Percentiles rank a stretch among this genome's conserved stretches.
These are phyloP conservation scores for Ricinus communis DNA, from an alignment of 345 rosid species.

Conservation along the genomic window DNA sequence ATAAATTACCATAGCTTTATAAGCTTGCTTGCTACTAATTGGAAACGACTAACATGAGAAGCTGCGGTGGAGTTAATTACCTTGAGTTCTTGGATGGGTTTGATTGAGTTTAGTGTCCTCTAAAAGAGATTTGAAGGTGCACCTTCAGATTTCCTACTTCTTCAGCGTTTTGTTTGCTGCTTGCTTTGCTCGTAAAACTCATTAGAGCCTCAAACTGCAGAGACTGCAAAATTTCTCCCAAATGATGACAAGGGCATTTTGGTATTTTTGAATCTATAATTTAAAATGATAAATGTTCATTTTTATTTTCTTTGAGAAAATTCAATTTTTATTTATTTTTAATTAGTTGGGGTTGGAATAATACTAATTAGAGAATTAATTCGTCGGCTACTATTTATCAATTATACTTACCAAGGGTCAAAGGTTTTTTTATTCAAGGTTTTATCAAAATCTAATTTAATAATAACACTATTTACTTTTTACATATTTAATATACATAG, in stretches of 20 bases:
- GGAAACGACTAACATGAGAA: not conserved
- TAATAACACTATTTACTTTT: no score
- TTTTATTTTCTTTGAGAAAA: no score
- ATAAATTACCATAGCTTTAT: not conserved
- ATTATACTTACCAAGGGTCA: no score
- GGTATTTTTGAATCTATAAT: not conserved
- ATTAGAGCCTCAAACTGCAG: no score
- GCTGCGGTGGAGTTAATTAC: constrained; percentile 5
- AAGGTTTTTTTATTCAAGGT: no score
- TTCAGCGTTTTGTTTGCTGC: not conserved
- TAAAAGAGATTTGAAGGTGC: not conserved
- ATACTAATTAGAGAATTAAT: no score
- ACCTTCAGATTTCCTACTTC: not conserved
- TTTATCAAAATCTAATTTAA: no score
- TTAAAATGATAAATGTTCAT: not conserved
- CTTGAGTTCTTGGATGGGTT: not conserved
- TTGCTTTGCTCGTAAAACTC: not conserved
- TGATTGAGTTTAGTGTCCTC: not conserved
- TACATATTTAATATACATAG: no score
- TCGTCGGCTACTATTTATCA: no score
- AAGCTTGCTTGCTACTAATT: not conserved
- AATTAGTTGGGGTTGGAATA: no score
- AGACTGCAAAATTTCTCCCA: not conserved
- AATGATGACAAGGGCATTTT: not conserved
- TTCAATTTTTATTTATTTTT: no score